These are phyloP conservation scores for Pseudogymnoascus sp. DNA, from an alignment of 2,329 filamentous ascomycete species.

Conservation along the genomic window DNA sequence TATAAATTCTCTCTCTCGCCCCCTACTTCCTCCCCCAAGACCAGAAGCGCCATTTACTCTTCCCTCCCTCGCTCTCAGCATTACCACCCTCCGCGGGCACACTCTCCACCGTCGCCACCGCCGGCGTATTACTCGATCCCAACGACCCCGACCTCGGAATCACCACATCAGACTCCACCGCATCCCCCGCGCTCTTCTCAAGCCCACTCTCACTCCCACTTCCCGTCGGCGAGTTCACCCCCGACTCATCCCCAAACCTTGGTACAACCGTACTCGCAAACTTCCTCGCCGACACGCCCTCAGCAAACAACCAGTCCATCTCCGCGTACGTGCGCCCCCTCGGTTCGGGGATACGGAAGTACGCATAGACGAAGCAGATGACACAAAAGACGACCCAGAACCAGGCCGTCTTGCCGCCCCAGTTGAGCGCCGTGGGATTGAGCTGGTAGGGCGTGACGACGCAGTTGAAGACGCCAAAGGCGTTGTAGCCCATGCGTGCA, in stretches of 20 bases:
- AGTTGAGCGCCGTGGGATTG: conserved; percentile 34
- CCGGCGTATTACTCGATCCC: not conserved
- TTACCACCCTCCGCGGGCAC: not conserved
- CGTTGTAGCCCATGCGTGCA: conserved; percentile 27
- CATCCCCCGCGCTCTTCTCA: not conserved
- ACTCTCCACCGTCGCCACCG: not conserved
- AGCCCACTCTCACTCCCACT: too few species aligned
- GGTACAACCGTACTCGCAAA: conserved; percentile 42
- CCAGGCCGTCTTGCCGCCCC: conserved; percentile 25
- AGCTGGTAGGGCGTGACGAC: conserved; percentile 30
- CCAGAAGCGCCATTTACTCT: not conserved
- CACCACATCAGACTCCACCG: not conserved
- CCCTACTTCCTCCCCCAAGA: not conserved
- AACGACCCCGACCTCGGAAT: not conserved
- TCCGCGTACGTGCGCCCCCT: conserved; percentile 74
- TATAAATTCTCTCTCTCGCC: not conserved
- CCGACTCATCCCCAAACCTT: not conserved
- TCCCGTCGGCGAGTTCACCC: not conserved
- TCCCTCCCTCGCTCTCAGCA: not conserved
- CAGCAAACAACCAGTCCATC: conserved; percentile 74
- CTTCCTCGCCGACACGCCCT: conserved; percentile 60
- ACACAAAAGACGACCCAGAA: conserved; percentile 61
- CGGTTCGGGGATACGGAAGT: conserved; percentile 71
- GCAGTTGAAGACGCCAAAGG: conserved; percentile 22
- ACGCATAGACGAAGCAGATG: conserved; percentile 71